A percentile compares a stretch with the other conserved stretches of the same genome.
phyloP scores from a whole-genome alignment of 257 asterid genomes.

The Solanum acaule region DNA sequence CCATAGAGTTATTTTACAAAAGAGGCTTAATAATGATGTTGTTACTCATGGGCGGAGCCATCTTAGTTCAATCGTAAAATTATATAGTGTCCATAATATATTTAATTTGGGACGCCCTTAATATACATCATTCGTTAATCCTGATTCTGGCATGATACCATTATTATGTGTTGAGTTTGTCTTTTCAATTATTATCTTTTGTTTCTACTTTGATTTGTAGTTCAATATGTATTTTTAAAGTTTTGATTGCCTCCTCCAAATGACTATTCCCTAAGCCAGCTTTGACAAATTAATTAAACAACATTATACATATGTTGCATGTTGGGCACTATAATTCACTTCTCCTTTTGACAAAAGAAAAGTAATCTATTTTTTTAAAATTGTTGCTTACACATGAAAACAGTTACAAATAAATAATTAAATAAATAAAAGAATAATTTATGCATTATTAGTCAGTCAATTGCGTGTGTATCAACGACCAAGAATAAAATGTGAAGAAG shows the following conservation, averaged over 20 bases:
- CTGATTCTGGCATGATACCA: accelerated
- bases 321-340: background rate
- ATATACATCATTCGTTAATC: too few relatives aligned
- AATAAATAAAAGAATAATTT: background rate
- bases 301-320: background rate
- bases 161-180: background rate
- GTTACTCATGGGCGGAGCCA: too few relatives aligned
- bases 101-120: too few relatives aligned
- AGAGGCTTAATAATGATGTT: background rate
- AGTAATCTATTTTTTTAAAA: background rate
- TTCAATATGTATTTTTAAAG: background rate
- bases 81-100: too few relatives aligned
- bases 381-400: background rate
- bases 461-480: background rate
- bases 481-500: background rate
- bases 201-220: background rate
- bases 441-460: background rate
- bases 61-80: background rate
- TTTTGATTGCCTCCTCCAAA: background rate
- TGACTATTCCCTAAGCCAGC: background rate
- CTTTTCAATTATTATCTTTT: background rate
- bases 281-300: background rate
- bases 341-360: background rate
- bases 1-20: background rate
- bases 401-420: background rate